A percentile compares a stretch with the other conserved stretches of the same genome.
These are phyloP conservation scores for Phaeotremella fagi DNA, from an alignment of 768 basidiomycete genomes.

Conservation along the genomic window DNA sequence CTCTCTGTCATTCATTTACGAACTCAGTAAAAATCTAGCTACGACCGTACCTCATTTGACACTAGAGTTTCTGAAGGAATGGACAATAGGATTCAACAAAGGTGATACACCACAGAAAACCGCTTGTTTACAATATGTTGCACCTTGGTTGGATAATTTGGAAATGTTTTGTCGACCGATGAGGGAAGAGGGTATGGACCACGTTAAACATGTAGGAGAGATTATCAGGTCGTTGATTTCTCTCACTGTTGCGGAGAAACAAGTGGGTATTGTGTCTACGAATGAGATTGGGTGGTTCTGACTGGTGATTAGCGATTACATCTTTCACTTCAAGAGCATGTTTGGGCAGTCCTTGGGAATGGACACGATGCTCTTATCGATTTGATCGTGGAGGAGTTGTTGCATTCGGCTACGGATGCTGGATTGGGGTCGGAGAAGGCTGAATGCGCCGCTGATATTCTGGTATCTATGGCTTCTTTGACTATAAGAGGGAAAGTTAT, in stretches of 20 bases:
- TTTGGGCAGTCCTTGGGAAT: slow-evolving; percentile 73
- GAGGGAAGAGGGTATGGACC: slow-evolving; percentile 63
- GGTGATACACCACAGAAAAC: slow-evolving; percentile 57
- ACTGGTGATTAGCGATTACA: slow-evolving; percentile 55
- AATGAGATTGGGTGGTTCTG: no score
- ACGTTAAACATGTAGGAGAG: slow-evolving; percentile 70
- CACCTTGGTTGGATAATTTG: slow-evolving; percentile 83
- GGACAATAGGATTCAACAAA: slow-evolving; percentile 57
- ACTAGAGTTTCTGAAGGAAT: slow-evolving; percentile 82
- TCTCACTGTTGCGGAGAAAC: slow-evolving; percentile 64
- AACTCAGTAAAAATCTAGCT: slow-evolving; percentile 22
- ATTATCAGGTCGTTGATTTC: slow-evolving; percentile 75
- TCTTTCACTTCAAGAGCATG: slow-evolving; percentile 62
- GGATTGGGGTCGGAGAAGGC: slow-evolving; percentile 70
- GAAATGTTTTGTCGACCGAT: slow-evolving; percentile 66
- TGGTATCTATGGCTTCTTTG: slow-evolving; percentile 69
- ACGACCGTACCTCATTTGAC: slow-evolving; percentile 62
- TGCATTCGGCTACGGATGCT: slow-evolving; percentile 76
- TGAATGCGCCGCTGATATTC: slow-evolving; percentile 68
- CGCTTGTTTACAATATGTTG: slow-evolving; percentile 72
- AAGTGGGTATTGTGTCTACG: slow-evolving; percentile 55
- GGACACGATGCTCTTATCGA: slow-evolving; percentile 66
- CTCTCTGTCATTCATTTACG: slow-evolving; percentile 20
- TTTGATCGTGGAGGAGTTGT: slow-evolving; percentile 70
- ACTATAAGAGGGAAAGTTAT: slow-evolving; percentile 72